Conservation (phyloP, 129 eudicot species). For the Smallanthus sonchifolius region DNA sequence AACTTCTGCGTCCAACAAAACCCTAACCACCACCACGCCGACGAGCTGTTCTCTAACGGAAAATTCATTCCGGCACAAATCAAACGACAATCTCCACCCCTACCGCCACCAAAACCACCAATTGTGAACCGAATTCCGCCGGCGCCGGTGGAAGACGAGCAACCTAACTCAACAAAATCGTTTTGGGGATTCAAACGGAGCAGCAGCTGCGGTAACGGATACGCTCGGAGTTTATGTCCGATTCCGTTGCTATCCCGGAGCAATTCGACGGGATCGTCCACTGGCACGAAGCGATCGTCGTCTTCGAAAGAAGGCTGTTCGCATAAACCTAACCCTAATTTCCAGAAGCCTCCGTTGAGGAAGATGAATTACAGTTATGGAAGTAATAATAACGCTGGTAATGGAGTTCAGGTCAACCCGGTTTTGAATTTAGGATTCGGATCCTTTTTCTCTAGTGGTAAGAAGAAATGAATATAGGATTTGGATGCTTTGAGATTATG, state of each 20-base stretch:
- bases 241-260: slow-evolving; percentile 67
- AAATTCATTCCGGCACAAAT: slow-evolving; percentile 23
- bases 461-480: slow-evolving; percentile 55
- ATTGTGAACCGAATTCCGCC: neutral
- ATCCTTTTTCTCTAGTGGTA: slow-evolving; percentile 57
- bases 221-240: slow-evolving; percentile 67
- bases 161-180: slow-evolving; percentile 39
- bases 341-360: slow-evolving; percentile 80
- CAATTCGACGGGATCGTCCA: slow-evolving; percentile 76
- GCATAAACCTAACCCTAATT: slow-evolving; percentile 31
- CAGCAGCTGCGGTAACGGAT: slow-evolving; percentile 70
- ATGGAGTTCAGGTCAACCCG: slow-evolving; percentile 50
- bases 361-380: slow-evolving; percentile 29
- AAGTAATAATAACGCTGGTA: slow-evolving; percentile 1
- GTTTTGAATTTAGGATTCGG: slow-evolving; percentile 78
- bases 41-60: slow-evolving; percentile 34
- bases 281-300: slow-evolving; percentile 38
- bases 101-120: slow-evolving; percentile 24
- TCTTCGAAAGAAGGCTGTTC: slow-evolving; percentile 33
- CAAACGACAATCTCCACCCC: slow-evolving; percentile 11
- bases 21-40: slow-evolving; percentile 27
- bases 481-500: neutral
- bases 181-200: slow-evolving; percentile 82
- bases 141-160: slow-evolving; percentile 20
- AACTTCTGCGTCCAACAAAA: slow-evolving; percentile 57